Conservation (phyloP, 2,329 filamentous ascomycete genomes). For the Cladophialophora immunda region DNA sequence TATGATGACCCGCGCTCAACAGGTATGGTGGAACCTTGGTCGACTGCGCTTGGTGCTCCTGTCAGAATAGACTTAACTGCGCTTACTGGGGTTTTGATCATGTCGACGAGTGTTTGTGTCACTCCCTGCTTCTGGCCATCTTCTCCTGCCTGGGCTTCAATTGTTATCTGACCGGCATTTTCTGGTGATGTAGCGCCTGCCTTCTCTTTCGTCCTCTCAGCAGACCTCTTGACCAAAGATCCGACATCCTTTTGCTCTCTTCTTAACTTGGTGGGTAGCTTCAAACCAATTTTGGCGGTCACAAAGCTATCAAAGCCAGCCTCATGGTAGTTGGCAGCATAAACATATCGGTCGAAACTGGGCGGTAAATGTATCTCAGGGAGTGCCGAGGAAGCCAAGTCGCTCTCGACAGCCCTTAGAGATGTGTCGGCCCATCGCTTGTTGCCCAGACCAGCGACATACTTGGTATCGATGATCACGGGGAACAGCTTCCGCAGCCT, state of each 20-base stretch:
- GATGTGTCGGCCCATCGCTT: conserved; percentile 49
- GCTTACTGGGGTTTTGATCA: conserved; percentile 28
- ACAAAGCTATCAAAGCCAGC: conserved; percentile 71
- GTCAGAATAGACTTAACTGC: conserved; percentile 25
- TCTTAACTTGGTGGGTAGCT: conserved; percentile 55
- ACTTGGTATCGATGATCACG: conserved; percentile 69
- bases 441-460: conserved; percentile 60
- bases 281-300: conserved; percentile 66
- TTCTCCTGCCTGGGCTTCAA: background rate
- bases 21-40: background rate
- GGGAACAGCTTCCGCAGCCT: conserved; percentile 64
- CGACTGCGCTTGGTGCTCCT: conserved; percentile 9
- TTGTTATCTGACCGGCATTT: background rate
- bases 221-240: conserved; percentile 20
- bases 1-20: background rate
- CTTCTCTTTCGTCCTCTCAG: background rate
- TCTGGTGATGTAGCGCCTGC: background rate
- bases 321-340: conserved; percentile 60
- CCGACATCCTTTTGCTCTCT: conserved; percentile 42
- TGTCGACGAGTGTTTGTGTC: conserved; percentile 22
- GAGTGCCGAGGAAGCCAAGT: conserved; percentile 48
- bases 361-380: conserved; percentile 47
- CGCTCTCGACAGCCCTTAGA: conserved; percentile 59
- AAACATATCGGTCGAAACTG: conserved; percentile 47
- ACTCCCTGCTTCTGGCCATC: conserved; percentile 18